Evolutionary conservation across 352 stramenopile species (phyloP), one percentile per base, ranked within the genome.

Genomic region (Globisporangium irregulare): DNA sequence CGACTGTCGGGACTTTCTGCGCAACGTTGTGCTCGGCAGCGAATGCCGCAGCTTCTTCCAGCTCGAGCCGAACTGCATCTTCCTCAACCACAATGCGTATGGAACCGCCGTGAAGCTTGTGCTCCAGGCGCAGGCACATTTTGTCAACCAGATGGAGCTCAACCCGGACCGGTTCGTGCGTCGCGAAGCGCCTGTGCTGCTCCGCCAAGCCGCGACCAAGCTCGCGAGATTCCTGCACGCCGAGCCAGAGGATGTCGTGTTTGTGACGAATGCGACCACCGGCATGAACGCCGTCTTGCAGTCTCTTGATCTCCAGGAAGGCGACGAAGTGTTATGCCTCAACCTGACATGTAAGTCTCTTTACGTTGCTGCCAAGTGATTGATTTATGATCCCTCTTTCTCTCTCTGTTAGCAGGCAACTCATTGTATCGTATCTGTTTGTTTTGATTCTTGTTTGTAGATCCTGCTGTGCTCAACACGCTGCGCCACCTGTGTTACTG

Each of bases 131-230:
- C 87, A 95, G 27, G 86, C 86, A 14, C 83, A 93, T 67, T 93
- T 93, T 66, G 85, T 93, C 25, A 93, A 92, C 75, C 86, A 90
- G 76, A 94, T 95, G 87, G 87, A 95, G 73, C 83, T 82, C 72
- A 94, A 94, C 43, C 87, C 87, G 4, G 87, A 95, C 67, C 77
- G 86, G n/a, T 95, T 93, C 71, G 82, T 94, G 70, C 84, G 87
- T 3, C 82, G 80, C 41, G 87, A 95, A 61, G 72, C 73, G 57
- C 81, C 83, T 0, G 69, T 70, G 25, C 66, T 92, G 70, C 75
- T 95, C 59, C 84, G 86, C 36, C 77, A 90, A 59, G 86, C 86
- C 6, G 78, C 84, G 1, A 72, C 70, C 7, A 84, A 90, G 51
- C 76, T 95, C 34, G 86, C 87, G 0, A 63, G 73, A 22, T 93